phyloP scores from a whole-genome alignment of 164 flowering plant species.

The Vitis rupestris region DNA sequence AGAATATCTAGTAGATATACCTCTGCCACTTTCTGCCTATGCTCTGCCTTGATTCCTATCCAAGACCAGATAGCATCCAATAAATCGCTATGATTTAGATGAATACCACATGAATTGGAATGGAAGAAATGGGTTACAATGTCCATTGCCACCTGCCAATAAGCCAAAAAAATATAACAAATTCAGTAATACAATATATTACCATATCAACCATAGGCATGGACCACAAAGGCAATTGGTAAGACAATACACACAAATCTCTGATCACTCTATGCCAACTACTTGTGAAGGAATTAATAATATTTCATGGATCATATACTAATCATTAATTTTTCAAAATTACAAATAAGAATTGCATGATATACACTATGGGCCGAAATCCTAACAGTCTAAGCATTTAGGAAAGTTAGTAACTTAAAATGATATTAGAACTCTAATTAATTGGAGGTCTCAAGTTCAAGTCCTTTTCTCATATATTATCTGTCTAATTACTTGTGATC shows the following conservation, averaged over 20 bases:
- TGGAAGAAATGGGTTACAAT: conserved; percentile 49
- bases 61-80: conserved; percentile 92
- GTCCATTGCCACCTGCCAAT: conserved; percentile 72
- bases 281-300: no score
- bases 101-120: conserved; percentile 68
- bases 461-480: no score
- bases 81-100: conserved; percentile 75
- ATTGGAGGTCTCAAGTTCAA: no score
- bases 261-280: no score
- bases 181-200: not conserved
- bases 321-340: no score
- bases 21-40: conserved; percentile 84
- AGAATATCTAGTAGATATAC: conserved; percentile 28
- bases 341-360: no score
- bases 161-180: conserved; percentile 2
- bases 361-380: no score
- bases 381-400: no score
- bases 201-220: not conserved
- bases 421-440: no score
- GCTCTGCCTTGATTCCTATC: conserved; percentile 76
- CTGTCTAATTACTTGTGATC: no score
- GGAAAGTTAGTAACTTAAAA: no score
- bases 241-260: not conserved
- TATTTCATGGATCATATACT: no score
- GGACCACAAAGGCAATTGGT: not conserved